Evolutionary conservation across 2,329 filamentous ascomycete genomes (phyloP), one percentile per base, ranked within the genome.

Genomic region (Aspergillus tubingensis): DNA sequence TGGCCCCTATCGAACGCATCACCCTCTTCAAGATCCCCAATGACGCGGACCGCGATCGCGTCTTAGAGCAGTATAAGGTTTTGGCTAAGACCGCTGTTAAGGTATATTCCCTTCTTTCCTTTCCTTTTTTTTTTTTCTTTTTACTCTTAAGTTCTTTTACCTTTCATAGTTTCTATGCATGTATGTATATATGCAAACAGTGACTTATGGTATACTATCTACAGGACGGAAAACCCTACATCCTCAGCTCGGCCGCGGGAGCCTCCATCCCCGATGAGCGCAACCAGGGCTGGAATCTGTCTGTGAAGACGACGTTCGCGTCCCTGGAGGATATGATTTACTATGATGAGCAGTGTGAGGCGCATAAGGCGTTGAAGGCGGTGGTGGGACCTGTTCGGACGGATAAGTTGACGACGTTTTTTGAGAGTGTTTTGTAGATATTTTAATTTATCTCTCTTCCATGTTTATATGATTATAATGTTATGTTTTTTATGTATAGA

Each of bases 141-240:
- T n/a, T n/a, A n/a, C n/a, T n/a, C n/a, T n/a, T n/a, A n/a, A n/a
- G n/a, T n/a, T n/a, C n/a, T n/a, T n/a, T n/a, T n/a, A n/a, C n/a
- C n/a, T n/a, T n/a, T n/a, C n/a, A n/a, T n/a, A n/a, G n/a, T n/a
- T n/a, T 50, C 2, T 30, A 30, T 30, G 1, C 10, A n/a, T n/a
- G n/a, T n/a, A 10, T 30, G 4, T 30, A 30, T 11, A 4, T 30
- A 30, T 8, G 25, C 25, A 25, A 2, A 25, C 25, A 25, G 7
- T 25, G 7, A 8, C 25, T 27, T 27, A 27, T 27, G 5, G 10
- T 17, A 8, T 17, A 13, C 8, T 36, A 43, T 21, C 43, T 25
- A 27, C 58, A 91, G 89, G 83, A 90, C 68, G 88, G 87, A 63
- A 86, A 89, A 72, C 86, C 86, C 1, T 92, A 91, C 73, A 89